phyloP scores from a whole-genome alignment of 2,329 filamentous ascomycete genomes.

The Boeremia lycopersici region DNA sequence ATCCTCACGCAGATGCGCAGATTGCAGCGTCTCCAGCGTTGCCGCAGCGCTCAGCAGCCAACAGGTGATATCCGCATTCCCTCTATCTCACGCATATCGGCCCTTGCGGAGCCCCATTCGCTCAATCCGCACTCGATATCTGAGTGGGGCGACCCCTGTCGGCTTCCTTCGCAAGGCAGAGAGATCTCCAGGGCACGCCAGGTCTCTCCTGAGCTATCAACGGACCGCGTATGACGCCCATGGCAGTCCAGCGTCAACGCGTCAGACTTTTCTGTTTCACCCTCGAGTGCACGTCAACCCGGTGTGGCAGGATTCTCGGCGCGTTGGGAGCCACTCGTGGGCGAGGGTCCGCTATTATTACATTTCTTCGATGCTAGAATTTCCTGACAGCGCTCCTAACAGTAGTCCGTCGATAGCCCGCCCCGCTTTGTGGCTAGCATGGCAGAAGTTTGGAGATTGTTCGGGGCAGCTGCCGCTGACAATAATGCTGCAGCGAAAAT shows the following conservation, averaged over 20 bases:
- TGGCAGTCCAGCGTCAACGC: conserved; percentile 5
- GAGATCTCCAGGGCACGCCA: conserved; percentile 8
- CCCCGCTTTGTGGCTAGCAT: conserved; percentile 28
- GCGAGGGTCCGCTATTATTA: conserved; percentile 36
- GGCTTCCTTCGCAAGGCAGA: conserved; percentile 23
- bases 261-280: conserved; percentile 1
- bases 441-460: conserved; percentile 25
- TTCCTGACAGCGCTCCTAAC: conserved; percentile 26
- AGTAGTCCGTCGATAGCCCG: conserved; percentile 34
- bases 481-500: conserved; percentile 21
- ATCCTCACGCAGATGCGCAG: conserved; percentile 11
- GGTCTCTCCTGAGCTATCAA: conserved; percentile 20
- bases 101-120: conserved; percentile 32
- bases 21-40: neutral
- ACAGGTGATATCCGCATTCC: conserved; percentile 22
- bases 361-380: conserved; percentile 26
- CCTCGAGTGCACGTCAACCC: conserved; percentile 9
- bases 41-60: conserved; percentile 1
- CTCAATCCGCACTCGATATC: conserved; percentile 17
- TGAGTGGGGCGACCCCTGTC: conserved; percentile 33
- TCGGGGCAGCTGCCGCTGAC: conserved; percentile 33
- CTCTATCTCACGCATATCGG: conserved; percentile 20
- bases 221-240: conserved; percentile 26
- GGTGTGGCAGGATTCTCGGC: conserved; percentile 16
- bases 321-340: conserved; percentile 1